Base-by-base conservation (phyloP, 1,284 basidiomycete species). In the Fomitiporia mediterranea region DNA sequence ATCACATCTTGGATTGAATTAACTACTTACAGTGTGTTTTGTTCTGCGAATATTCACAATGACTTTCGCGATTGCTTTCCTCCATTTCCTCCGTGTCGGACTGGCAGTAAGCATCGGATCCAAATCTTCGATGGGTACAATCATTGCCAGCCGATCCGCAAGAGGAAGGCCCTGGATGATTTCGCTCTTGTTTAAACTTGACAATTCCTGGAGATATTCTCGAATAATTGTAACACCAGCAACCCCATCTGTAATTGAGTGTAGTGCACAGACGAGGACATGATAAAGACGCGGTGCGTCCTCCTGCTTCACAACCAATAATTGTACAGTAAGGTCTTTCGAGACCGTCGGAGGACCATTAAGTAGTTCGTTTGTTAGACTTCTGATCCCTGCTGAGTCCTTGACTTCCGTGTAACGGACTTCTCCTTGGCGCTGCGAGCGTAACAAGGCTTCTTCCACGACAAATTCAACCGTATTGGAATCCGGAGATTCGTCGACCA, bases 241-340 rank as follows among this genome's bases (percentile, higher is more conserved):
- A 47, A 76, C 72, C 3, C 74, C 79, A 66, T 82, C 80, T 0
- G 73, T 72, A 47, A 82, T 76, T 52, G 66, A 64, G 62, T 82
- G 80, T 0, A 75, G 70, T 6, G 72, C 66, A 49, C 72, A 67
- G 43, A 80, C 67, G 23, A 80, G 47, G 27, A 80, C 54, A 60
- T 80, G 75, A 54, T 72, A 69, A 3, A 48, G 64, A 40, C 67
- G 67, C 3, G 63, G 56, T 15, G 64, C 44, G 60, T 75, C 71
- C 17, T 65, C 65, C 44, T 69, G 68, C 47, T 59, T 62, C 13
- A 77, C 62, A 50, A 79, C 61, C 51, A 70, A 66, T 17, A 79
- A 49, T 17, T 71, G 70, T 4, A 72, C 71, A 1, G 76, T 65
- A 1, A 71, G 59, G 19, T 70, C 59, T 58, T 73, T 66, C 25